Conservation (phyloP, 176 grass and related monocot genomes). For the Rhynchospora pubera region DNA sequence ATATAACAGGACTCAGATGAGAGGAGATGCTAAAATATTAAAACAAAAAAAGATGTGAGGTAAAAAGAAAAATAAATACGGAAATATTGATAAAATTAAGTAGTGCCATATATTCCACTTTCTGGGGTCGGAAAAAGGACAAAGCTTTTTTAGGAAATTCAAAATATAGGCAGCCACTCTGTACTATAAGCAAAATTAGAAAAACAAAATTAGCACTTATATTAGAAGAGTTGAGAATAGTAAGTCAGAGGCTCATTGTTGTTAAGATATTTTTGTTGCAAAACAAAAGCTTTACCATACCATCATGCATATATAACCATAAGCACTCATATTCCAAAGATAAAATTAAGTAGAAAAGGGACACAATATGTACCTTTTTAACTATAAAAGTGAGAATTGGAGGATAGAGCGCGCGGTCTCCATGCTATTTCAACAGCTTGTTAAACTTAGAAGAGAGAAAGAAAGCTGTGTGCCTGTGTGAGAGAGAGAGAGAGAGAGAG, state of each 20-base stretch:
- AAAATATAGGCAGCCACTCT: not conserved
- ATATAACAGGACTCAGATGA: not conserved
- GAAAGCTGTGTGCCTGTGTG: not conserved
- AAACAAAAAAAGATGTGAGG: not conserved
- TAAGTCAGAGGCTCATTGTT: not conserved
- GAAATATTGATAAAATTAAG: not conserved
- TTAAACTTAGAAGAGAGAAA: not conserved
- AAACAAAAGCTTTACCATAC: not conserved
- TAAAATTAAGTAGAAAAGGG: not conserved
- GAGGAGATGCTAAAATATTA: not conserved
- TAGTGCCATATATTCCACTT: not conserved
- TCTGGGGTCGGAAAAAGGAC: not conserved
- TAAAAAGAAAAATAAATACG: not conserved
- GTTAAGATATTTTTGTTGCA: not conserved
- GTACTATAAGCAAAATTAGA: not conserved
- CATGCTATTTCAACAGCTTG: not conserved
- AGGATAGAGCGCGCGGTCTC: not conserved
- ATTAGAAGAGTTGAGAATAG: not conserved
- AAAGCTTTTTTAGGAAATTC: not conserved
- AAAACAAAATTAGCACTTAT: too few relatives aligned
- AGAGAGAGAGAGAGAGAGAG: conserved; percentile 7
- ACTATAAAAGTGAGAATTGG: not conserved
- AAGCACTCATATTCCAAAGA: not conserved
- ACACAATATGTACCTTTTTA: not conserved
- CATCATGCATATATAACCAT: too few relatives aligned